These are phyloP conservation scores for Sporopachydermia lactativora DNA, from an alignment of 805 yeast genomes.

Conservation along the genomic window DNA sequence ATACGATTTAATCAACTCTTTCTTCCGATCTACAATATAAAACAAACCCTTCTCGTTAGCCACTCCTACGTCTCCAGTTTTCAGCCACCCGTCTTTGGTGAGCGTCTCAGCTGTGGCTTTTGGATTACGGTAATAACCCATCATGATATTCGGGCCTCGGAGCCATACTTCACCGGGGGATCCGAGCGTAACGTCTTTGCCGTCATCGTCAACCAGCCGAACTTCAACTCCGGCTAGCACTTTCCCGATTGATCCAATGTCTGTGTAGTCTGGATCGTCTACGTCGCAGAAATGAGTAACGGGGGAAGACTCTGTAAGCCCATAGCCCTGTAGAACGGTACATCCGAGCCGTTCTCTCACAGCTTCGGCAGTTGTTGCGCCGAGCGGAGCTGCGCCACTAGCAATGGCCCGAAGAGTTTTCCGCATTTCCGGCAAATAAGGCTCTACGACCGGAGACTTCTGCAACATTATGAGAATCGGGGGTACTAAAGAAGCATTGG, in stretches of 20 bases:
- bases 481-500: constrained; percentile 26
- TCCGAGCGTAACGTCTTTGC: constrained; percentile 34
- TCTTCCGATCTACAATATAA: constrained; percentile 43
- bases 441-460: constrained; percentile 27
- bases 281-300: constrained; percentile 29
- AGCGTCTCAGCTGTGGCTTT: constrained; percentile 33
- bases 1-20: constrained; percentile 48
- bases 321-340: constrained; percentile 41
- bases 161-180: constrained; percentile 39
- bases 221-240: constrained; percentile 33
- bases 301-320: constrained; percentile 52
- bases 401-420: constrained; percentile 25
- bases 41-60: constrained; percentile 24
- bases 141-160: constrained; percentile 42
- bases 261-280: constrained; percentile 24
- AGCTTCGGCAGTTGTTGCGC: constrained; percentile 6
- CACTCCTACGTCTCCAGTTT: constrained; percentile 42
- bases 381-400: constrained; percentile 34
- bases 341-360: constrained; percentile 12
- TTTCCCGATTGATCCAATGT: constrained; percentile 34
- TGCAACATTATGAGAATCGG: constrained; percentile 32
- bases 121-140: constrained; percentile 33
- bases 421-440: constrained; percentile 26
- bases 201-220: constrained; percentile 25
- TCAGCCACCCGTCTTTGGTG: constrained; percentile 38